Base-by-base conservation (phyloP, 2,329 filamentous ascomycete species). In the Hortaea sp. region DNA sequence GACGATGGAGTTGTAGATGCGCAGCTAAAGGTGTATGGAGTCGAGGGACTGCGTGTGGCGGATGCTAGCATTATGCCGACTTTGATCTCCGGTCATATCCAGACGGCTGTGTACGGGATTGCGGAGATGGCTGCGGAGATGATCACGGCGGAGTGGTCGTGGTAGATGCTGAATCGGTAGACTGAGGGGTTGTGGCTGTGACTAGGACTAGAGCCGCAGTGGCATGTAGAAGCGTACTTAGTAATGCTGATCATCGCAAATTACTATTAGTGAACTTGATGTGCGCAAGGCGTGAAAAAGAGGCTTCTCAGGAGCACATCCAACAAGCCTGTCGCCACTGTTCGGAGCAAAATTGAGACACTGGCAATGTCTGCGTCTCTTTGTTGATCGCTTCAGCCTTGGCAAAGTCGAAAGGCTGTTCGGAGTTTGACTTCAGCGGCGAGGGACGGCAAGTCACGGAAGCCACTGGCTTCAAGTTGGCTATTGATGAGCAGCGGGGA, bases 311-410 rank as follows among this genome's bases (percentile, higher is more conserved):
- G 69, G 66, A 29, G 57, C 54, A 48, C 63, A 63, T 0, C 70
- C 70, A 20, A 65, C 63, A 39, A 73, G 52, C 44, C 63, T 66
- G 42, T 69, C 62, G 2, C 63, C 63, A 28, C 58, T 48, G 11
- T 57, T 60, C 5, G 70, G 69, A 51, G 63, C 61, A 54, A 74
- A 72, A 56, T 69, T 70, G 46, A 60, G 56, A 55, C 71, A 68
- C 59, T 73, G 7, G 66, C 70, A 57, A 66, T 68, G 31, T 61
- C 60, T 46, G 71, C 68, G 10, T 73, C 29, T 63, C 64, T 54
- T 72, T 63, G 4, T 67, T 63, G 47, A 68, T 53, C 49, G 66
- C 58, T 55, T 73, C 64, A 1, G 75, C 72, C 54, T 75, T 67
- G 3, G 56, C 51, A 41, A 75, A 69, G 1, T 62, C 56, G 48